Evolutionary conservation across 2,329 filamentous ascomycete genomes (phyloP).

Genomic region (Sporothrix schenckii): DNA sequence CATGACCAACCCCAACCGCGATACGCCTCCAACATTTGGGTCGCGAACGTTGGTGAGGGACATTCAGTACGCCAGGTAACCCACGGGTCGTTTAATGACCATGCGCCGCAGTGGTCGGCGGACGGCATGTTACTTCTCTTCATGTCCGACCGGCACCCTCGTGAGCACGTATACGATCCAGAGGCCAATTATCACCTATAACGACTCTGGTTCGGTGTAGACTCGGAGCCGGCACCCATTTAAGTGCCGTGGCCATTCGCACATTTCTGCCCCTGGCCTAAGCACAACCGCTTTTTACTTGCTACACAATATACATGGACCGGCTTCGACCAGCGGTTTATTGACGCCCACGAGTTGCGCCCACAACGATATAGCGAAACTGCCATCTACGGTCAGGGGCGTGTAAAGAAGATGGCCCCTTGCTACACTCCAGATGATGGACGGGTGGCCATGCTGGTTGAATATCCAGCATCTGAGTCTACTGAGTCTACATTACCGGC

Average conservation of each 20-base stretch:
- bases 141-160: not conserved
- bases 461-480: not conserved
- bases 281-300: conserved; percentile 8
- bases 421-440: not conserved
- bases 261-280: not conserved
- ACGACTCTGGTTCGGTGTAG: not conserved
- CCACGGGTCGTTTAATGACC: not conserved
- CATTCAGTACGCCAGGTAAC: not conserved
- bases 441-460: not conserved
- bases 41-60: not conserved
- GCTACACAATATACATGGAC: not conserved
- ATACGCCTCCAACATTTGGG: conserved; percentile 1
- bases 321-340: conserved; percentile 4
- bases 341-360: not conserved
- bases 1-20: not conserved
- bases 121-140: not conserved
- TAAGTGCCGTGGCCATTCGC: not conserved
- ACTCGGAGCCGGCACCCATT: not conserved
- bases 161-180: not conserved
- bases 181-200: not conserved
- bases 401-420: not conserved
- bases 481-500: not conserved
- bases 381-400: not conserved
- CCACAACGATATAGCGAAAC: not conserved
- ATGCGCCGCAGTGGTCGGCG: conserved; percentile 1